Evolutionary conservation across 257 asterid species (phyloP), one percentile per base, ranked within the genome.

Genomic region (Scutellaria galericulata): DNA sequence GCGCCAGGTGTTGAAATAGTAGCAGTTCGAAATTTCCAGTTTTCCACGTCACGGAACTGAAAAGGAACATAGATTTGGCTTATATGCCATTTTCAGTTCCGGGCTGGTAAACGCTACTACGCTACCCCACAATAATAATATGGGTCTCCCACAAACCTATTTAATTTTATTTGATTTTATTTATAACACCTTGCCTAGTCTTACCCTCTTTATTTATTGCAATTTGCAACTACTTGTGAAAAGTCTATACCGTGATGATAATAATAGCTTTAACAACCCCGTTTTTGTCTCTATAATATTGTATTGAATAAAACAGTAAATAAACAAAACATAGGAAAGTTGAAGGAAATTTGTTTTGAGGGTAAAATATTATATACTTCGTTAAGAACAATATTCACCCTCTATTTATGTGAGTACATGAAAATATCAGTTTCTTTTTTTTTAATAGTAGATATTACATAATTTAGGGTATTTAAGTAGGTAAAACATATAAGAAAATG

Each of bases 11-110:
- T 31, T 24, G 20, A 24, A 41, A 40, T 12, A 24, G 40, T 20
- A 3, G 44, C 52, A 11, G 52, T 9, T 13, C 6, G n/a, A 7
- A 7, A 27, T 42, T 46, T 61, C 70, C 45, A 52, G n/a, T 37
- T 73, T 59, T 64, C 59, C 55, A 67, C 73, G 12, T 74, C 69
- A 68, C 89, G 92, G 92, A 84, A 72, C 77, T 68, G 77, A 82
- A 82, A 75, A 61, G 67, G 44, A 75, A 65, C 47, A 77, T 83
- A 39, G 77, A 77, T 73, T 81, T 66, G 82, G 86, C 37, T 72
- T 82, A 60, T 78, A 60, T 78, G 66, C 66, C 53, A 3, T 53
- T 74, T 81, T 82, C 69, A 83, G 80, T 78, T 86, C 88, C 92
- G 85, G 76, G 61, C 63, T 72, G 68, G 77, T 74, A 54, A 71